Percentiles rank a stretch among this genome's conserved stretches.
phyloP scores from a whole-genome alignment of 1,139 yeast genomes.

The Candida albicans region DNA sequence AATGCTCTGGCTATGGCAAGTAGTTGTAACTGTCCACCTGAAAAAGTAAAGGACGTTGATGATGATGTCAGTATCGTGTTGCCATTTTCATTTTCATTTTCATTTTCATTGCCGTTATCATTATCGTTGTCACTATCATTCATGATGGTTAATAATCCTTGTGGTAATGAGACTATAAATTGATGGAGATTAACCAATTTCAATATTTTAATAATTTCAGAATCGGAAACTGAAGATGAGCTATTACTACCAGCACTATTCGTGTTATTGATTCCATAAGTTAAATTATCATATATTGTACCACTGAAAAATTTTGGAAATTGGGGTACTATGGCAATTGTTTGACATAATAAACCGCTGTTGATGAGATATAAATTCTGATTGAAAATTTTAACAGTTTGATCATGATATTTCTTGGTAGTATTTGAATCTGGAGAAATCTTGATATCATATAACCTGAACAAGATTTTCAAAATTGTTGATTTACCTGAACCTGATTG shows the following conservation, averaged over 20 bases:
- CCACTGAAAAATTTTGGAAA: constrained; percentile 66
- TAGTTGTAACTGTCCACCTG: constrained; percentile 84
- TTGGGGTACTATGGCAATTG: constrained; percentile 70
- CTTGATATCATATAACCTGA: constrained; percentile 46
- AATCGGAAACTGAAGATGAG: too few species aligned
- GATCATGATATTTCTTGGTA: too few species aligned
- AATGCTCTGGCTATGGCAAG: constrained; percentile 75
- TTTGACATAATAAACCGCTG: constrained; percentile 48
- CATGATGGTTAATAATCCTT: constrained; percentile 56
- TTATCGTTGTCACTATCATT: constrained; percentile 36
- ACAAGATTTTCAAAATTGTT: constrained; percentile 55
- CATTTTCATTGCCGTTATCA: too few species aligned
- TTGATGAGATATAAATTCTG: constrained; percentile 47
- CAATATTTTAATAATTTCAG: constrained; percentile 42
- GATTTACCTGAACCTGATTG: constrained; percentile 83
- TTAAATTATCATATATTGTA: constrained; percentile 61
- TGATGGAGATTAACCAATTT: constrained; percentile 49
- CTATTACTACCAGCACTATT: too few species aligned
- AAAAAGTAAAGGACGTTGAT: constrained; percentile 25
- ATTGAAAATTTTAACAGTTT: constrained; percentile 37
- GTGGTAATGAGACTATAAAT: constrained; percentile 53
- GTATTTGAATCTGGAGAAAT: constrained; percentile 16
- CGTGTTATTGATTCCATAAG: constrained; percentile 45
- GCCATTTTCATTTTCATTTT: too few species aligned
- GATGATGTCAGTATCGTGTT: too few species aligned